Conservation (phyloP, 2,329 filamentous ascomycete species). For the Penicillium sp. region DNA sequence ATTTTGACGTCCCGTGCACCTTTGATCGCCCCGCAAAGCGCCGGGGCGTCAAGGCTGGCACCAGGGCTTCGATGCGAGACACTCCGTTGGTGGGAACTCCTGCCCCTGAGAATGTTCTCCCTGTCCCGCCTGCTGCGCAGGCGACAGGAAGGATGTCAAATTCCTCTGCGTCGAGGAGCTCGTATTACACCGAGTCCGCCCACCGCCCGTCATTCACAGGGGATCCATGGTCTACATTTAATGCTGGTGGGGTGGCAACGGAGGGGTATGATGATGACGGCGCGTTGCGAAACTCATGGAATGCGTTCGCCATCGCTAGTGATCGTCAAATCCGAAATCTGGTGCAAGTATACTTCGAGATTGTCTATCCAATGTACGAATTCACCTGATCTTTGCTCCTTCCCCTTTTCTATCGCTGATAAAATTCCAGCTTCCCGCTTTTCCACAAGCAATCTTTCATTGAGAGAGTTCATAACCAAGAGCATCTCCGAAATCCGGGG, state of each 20-base stretch:
- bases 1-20: slow-evolving; percentile 53
- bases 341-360: slow-evolving; percentile 54
- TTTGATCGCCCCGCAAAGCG: slow-evolving; percentile 49
- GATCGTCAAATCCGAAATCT: slow-evolving; percentile 44
- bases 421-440: slow-evolving; percentile 45
- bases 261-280: slow-evolving; percentile 25
- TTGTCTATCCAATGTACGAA: slow-evolving; percentile 53
- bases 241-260: slow-evolving; percentile 17
- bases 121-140: not conserved
- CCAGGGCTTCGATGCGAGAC: slow-evolving; percentile 11
- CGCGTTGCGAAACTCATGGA: slow-evolving; percentile 39
- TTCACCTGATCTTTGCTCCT: not conserved
- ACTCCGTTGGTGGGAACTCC: slow-evolving; percentile 4
- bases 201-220: slow-evolving; percentile 16
- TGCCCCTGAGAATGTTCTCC: slow-evolving; percentile 2
- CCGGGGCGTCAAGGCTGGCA: slow-evolving; percentile 33
- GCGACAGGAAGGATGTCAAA: slow-evolving; percentile 13
- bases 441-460: slow-evolving; percentile 52
- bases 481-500: slow-evolving; percentile 46
- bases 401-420: not conserved
- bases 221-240: slow-evolving; percentile 24
- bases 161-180: slow-evolving; percentile 22
- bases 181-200: slow-evolving; percentile 15
- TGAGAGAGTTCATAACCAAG: slow-evolving; percentile 40
- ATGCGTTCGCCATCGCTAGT: slow-evolving; percentile 43